A percentile compares a stretch with the other conserved stretches of the same genome.
These are phyloP conservation scores for Micractinium conductrix DNA, from an alignment of 139 green algal genomes.

Conservation along the genomic window DNA sequence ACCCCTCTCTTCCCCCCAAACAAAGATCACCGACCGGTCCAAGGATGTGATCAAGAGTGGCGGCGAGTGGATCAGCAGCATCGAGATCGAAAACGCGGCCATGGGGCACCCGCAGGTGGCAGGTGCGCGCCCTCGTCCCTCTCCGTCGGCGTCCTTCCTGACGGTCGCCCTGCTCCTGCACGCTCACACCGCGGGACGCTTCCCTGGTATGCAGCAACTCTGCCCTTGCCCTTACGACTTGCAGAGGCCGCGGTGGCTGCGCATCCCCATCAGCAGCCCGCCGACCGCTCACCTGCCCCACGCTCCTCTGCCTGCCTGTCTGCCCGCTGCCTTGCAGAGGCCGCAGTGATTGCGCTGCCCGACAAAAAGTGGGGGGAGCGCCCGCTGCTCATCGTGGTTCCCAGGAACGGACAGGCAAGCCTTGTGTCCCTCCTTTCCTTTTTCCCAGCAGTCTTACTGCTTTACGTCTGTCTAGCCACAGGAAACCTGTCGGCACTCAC, in stretches of 20 bases:
- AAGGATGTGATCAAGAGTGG: conserved; percentile 92
- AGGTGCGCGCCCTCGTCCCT: conserved; percentile 21
- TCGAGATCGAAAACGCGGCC: conserved; percentile 69
- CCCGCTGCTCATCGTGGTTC: conserved; percentile 78
- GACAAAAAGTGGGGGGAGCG: conserved; percentile 79
- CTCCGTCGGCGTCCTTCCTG: too few relatives aligned
- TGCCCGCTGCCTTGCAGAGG: conserved; percentile 45
- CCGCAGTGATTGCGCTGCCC: conserved; percentile 76
- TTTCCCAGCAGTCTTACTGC: too few relatives aligned
- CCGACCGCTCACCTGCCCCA: not conserved
- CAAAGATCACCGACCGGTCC: conserved; percentile 62
- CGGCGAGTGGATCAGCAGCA: conserved; percentile 75
- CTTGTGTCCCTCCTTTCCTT: too few relatives aligned
- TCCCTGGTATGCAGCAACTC: too few relatives aligned
- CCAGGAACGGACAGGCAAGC: conserved; percentile 39
- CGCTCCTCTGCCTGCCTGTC: not conserved
- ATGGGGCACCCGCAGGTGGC: conserved; percentile 53
- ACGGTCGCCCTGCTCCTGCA: too few relatives aligned
- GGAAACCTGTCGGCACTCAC: too few relatives aligned
- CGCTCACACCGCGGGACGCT: too few relatives aligned
- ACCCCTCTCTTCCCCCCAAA: not conserved
- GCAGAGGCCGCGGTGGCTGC: too few relatives aligned
- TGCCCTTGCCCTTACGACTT: too few relatives aligned
- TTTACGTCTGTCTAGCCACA: too few relatives aligned
- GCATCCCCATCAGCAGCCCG: not conserved